Evolutionary conservation across 2,329 filamentous ascomycete genomes (phyloP).

Genomic region (Tolypocladium album): DNA sequence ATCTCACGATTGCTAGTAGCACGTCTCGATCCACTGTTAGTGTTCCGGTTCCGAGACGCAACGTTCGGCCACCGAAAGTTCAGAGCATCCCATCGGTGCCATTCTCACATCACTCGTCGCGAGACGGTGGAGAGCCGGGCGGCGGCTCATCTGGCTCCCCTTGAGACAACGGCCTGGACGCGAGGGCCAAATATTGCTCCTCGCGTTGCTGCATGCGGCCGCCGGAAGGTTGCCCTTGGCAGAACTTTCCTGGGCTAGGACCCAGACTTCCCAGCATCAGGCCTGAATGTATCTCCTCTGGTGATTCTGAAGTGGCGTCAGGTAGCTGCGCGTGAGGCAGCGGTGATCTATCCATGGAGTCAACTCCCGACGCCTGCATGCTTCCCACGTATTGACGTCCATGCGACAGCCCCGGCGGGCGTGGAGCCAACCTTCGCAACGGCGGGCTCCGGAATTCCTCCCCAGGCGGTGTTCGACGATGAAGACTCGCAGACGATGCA

Average conservation of each 20-base stretch:
- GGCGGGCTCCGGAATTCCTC: not conserved
- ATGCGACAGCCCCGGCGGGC: not conserved
- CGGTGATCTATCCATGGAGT: not conserved
- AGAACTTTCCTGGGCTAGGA: not conserved
- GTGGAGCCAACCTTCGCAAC: not conserved
- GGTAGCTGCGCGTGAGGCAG: not conserved
- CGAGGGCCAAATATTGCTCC: not conserved
- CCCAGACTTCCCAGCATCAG: not conserved
- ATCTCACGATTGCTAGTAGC: not conserved
- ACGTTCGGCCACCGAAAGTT: not conserved
- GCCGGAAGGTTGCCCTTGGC: not conserved
- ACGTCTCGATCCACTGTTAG: not conserved
- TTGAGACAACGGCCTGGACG: not conserved
- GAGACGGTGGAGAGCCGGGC: not conserved
- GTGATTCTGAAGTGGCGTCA: not conserved
- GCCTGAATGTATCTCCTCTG: not conserved
- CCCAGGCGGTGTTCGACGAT: not conserved
- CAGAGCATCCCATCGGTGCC: not conserved
- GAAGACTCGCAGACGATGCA: not conserved
- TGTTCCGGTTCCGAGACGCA: fast-evolving
- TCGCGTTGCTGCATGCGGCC: not conserved
- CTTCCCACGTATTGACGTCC: not conserved
- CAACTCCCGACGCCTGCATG: not conserved
- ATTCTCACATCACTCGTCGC: not conserved
- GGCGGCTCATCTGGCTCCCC: not conserved